phyloP scores from a whole-genome alignment of 495 filamentous ascomycete genomes.

The Melanomma pulvis-pyrius region DNA sequence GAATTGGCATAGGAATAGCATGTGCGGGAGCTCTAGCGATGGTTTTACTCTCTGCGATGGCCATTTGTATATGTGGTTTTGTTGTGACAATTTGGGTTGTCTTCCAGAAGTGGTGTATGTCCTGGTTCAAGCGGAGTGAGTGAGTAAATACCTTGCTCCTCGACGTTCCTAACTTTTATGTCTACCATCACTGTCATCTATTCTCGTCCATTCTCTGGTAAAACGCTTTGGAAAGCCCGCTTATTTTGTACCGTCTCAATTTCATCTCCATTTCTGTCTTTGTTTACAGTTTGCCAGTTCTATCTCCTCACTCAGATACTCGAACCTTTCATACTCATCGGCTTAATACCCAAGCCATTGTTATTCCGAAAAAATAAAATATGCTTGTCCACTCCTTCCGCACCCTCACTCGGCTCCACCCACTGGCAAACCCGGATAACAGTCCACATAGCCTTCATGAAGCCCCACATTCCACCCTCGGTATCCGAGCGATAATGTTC shows the following conservation, averaged over 20 bases:
- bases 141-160: too few species aligned
- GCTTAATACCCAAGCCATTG: conserved; percentile 53
- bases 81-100: neutral
- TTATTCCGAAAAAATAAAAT: conserved; percentile 73
- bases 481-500: conserved; percentile 72
- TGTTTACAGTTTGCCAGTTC: neutral
- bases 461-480: conserved; percentile 60
- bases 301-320: neutral
- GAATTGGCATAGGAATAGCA: neutral
- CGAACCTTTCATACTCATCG: conserved; percentile 27
- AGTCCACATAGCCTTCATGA: conserved; percentile 58
- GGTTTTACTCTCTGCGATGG: neutral
- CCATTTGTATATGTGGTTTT: neutral
- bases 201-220: too few species aligned
- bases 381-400: conserved; percentile 59
- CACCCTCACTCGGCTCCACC: conserved; percentile 62
- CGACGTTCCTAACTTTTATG: too few species aligned
- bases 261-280: too few species aligned
- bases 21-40: neutral
- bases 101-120: neutral
- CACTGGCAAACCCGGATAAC: conserved; percentile 72
- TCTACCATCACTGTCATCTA: too few species aligned
- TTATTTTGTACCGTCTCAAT: too few species aligned
- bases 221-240: too few species aligned
- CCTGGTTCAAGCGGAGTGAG: neutral